These are phyloP conservation scores for Ganoderma sinense DNA, from an alignment of 1,284 basidiomycete genomes.

Conservation along the genomic window DNA sequence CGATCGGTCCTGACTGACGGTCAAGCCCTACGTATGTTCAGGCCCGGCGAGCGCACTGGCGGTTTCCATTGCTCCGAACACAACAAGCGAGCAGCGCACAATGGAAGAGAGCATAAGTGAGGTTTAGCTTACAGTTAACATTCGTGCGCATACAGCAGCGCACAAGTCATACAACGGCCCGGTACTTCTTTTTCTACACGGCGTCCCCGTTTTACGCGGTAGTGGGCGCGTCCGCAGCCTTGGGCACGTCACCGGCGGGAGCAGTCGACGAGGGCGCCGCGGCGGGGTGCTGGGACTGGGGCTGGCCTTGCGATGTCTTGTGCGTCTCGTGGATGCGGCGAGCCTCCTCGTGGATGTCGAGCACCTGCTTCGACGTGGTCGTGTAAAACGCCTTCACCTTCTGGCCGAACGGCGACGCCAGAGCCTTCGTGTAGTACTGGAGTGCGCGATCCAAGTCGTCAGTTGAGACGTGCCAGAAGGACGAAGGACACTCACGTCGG, in stretches of 20 bases:
- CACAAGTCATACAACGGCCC: neutral
- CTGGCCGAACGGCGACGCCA: slow-evolving; percentile 80
- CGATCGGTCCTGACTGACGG: neutral
- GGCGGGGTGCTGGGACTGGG: slow-evolving; percentile 19
- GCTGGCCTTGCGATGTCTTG: slow-evolving; percentile 44
- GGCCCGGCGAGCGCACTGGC: no score
- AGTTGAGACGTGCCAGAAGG: neutral
- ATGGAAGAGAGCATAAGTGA: neutral
- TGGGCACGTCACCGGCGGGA: slow-evolving; percentile 26
- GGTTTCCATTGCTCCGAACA: neutral
- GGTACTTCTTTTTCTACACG: neutral
- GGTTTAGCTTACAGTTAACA: neutral
- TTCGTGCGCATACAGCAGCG: neutral
- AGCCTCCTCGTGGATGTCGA: slow-evolving; percentile 91
- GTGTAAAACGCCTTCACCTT: slow-evolving; percentile 83
- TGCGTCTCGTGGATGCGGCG: slow-evolving; percentile 74
- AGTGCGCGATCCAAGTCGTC: slow-evolving; percentile 8
- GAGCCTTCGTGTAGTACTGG: slow-evolving; percentile 83
- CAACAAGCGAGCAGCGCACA: neutral
- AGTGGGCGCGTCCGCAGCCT: slow-evolving; percentile 36
- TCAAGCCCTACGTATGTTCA: no score
- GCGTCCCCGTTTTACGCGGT: slow-evolving; percentile 21
- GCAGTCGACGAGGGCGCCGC: slow-evolving; percentile 25
- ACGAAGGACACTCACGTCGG: slow-evolving; percentile 56
- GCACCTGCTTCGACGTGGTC: slow-evolving; percentile 78